These are phyloP conservation scores for Haematococcus sp. DNA, from an alignment of 139 green algal species.

Conservation along the genomic window DNA sequence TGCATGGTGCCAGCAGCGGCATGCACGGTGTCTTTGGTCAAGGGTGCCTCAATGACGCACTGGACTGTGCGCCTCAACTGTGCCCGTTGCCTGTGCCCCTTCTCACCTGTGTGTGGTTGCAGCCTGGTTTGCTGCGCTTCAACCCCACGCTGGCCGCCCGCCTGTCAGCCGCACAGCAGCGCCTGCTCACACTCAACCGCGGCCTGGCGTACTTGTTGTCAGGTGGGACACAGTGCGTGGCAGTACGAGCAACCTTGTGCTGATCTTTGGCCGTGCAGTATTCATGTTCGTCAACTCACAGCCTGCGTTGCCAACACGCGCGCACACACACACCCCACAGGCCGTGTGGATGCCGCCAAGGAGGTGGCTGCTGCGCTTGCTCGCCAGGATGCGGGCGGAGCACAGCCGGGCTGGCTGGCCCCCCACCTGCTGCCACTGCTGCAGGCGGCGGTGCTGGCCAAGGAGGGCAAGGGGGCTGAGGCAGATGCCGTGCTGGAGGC, in stretches of 20 bases:
- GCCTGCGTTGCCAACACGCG: not conserved
- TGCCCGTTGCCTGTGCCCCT: no score
- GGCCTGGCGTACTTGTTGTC: slow-evolving; percentile 62
- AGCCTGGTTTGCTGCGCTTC: slow-evolving; percentile 33
- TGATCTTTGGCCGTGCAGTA: no score
- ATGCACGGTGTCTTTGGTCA: no score
- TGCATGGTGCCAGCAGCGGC: no score
- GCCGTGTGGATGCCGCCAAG: slow-evolving; percentile 56
- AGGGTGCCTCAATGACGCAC: no score
- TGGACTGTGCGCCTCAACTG: no score
- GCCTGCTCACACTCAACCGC: slow-evolving; percentile 66
- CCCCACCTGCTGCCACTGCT: slow-evolving; percentile 47
- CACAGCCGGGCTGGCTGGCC: not conserved
- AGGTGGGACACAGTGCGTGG: not conserved
- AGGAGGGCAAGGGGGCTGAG: slow-evolving; percentile 51
- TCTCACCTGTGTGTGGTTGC: no score
- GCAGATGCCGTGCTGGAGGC: slow-evolving; percentile 53
- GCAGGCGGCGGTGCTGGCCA: slow-evolving; percentile 52
- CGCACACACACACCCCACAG: not conserved
- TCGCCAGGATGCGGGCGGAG: slow-evolving; percentile 15
- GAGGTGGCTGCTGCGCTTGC: slow-evolving; percentile 40
- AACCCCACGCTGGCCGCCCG: slow-evolving; percentile 52
- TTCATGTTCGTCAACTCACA: no score
- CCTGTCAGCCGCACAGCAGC: slow-evolving; percentile 65
- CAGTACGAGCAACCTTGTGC: not conserved